Evolutionary conservation across 805 yeast genomes (phyloP).

Genomic region (Metschnikowia similis): DNA sequence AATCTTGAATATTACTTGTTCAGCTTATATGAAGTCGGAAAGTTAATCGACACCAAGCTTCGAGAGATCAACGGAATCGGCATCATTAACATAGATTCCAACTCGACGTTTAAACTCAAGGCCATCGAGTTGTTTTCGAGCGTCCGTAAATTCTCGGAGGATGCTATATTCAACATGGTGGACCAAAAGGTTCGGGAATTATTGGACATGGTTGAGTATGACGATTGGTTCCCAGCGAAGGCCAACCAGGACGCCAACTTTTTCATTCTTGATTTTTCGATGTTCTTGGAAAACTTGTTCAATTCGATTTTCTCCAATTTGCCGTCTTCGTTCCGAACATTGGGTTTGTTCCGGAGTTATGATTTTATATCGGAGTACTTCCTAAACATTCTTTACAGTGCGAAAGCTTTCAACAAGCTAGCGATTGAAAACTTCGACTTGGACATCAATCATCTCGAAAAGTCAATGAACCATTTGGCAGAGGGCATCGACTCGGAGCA

Average conservation of each 20-base stretch:
- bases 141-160: conserved; percentile 70
- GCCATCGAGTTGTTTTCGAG: conserved; percentile 53
- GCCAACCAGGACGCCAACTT: conserved; percentile 61
- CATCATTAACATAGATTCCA: conserved; percentile 36
- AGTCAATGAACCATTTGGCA: conserved; percentile 38
- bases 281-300: conserved; percentile 79
- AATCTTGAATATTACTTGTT: conserved; percentile 82
- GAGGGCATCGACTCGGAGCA: conserved; percentile 17
- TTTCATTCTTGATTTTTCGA: conserved; percentile 78
- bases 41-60: conserved; percentile 34
- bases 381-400: conserved; percentile 53
- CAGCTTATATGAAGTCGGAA: conserved; percentile 69
- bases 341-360: conserved; percentile 80
- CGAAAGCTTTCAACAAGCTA: conserved; percentile 52
- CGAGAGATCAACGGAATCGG: conserved; percentile 37
- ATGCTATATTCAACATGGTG: conserved; percentile 74
- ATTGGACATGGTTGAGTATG: conserved; percentile 72
- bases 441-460: conserved; percentile 76
- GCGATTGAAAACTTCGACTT: conserved; percentile 70
- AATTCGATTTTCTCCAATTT: conserved; percentile 77
- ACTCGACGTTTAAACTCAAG: conserved; percentile 36
- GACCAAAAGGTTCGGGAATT: conserved; percentile 76
- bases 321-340: conserved; percentile 71
- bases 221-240: conserved; percentile 67
- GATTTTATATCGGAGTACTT: conserved; percentile 77